Conservation (phyloP, 2,329 filamentous ascomycete species). For the Zymoseptoria passerinii region DNA sequence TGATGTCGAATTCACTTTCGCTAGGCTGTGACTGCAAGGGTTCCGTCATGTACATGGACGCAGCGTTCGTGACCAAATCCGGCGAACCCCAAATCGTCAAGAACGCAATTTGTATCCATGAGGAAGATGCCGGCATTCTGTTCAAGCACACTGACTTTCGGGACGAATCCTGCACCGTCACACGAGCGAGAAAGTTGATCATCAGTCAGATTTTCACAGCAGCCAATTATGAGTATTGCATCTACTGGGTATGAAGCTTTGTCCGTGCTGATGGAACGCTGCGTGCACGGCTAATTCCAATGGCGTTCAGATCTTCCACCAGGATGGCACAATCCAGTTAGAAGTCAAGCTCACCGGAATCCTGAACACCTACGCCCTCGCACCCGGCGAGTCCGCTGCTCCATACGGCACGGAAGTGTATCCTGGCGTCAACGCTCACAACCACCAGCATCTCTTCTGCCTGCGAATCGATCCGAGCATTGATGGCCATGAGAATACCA, state of each 20-base stretch:
- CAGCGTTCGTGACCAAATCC: slow-evolving; percentile 65
- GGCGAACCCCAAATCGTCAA: slow-evolving; percentile 75
- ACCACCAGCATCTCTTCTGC: slow-evolving; percentile 94
- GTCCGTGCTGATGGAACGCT: no score
- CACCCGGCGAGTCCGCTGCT: slow-evolving; percentile 68
- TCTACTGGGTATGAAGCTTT: slow-evolving; percentile 51
- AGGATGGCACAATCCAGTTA: slow-evolving; percentile 84
- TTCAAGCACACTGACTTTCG: slow-evolving; percentile 88
- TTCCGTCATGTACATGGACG: slow-evolving; percentile 84
- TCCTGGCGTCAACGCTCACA: slow-evolving; percentile 85
- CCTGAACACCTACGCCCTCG: slow-evolving; percentile 81
- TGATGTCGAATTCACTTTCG: slow-evolving; percentile 71
- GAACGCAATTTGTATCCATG: slow-evolving; percentile 91
- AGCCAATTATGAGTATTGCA: slow-evolving; percentile 89
- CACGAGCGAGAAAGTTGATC: slow-evolving; percentile 74
- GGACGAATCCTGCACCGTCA: slow-evolving; percentile 79
- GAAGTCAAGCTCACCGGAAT: slow-evolving; percentile 88
- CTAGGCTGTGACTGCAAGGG: slow-evolving; percentile 83
- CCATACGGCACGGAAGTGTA: slow-evolving; percentile 92
- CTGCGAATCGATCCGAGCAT: slow-evolving; percentile 79
- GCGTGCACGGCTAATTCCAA: neutral
- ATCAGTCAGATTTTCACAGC: slow-evolving; percentile 91
- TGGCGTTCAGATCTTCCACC: slow-evolving; percentile 57
- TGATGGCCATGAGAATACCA: slow-evolving; percentile 74
- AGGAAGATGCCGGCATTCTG: slow-evolving; percentile 83